Base-by-base conservation (phyloP, 2,329 filamentous ascomycete genomes). In the Aspergillus pseudoterreus region DNA sequence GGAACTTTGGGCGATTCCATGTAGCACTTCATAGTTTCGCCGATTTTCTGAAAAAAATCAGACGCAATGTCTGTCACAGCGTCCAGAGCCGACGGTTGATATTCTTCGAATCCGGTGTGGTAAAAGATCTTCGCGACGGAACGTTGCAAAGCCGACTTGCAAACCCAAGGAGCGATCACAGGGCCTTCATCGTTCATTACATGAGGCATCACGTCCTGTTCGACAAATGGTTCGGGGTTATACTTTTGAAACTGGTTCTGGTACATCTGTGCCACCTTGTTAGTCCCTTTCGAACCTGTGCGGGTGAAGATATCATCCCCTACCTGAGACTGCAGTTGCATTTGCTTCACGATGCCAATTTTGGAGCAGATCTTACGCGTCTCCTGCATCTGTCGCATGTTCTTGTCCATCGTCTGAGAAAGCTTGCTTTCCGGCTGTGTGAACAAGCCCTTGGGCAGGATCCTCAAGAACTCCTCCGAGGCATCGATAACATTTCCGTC, bases 221-320 rank as follows among this genome's bases (percentile, higher is more conserved):
- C 94, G 15, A 86, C 75, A 57, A 99, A 96, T 0, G 90, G 89
- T 66, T 92, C 87, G 1, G 88, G 88, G 56, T 96, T 90, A 66
- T 95, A 96, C 73, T 96, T 96, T 58, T 92, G 91, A 63, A 99
- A 99, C 70, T 99, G 94, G 65, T 99, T 99, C 65, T 92, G 88
- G 68, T 99, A 99, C 67, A 95, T 88, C 88, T 94, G 61, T 15
- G 12, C n/a, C 12, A 43, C 2, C 32, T 49, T 59, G 57, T 33
- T 27, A 48, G 38, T 4, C 30, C 14, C 39, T 24, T 24, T 14
- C 11, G 2, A n/a, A n/a, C 9, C 8, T 9, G n/a, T 10, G 11
- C 3, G 22, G n/a, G 38, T 15, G 11, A n/a, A 52, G 27, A 6
- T 33, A 45, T 6, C 64, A 45, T 6, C 64, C 76, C 11, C 3